These are phyloP conservation scores for Globisporangium splendens DNA, from an alignment of 352 stramenopile species.

Conservation along the genomic window DNA sequence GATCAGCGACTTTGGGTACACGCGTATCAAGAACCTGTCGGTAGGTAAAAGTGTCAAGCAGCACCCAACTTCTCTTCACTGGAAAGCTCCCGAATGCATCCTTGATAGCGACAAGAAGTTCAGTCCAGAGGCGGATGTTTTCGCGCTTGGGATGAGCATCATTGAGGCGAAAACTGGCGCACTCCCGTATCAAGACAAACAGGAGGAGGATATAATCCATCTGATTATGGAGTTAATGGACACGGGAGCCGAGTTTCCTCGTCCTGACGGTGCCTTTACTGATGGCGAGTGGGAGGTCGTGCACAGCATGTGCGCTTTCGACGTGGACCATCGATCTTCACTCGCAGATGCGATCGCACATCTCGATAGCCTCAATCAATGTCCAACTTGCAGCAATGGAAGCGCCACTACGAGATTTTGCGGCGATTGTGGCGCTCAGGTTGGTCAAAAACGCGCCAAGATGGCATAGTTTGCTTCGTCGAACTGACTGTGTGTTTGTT, in stretches of 20 bases:
- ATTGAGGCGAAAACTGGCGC: slow-evolving; percentile 19
- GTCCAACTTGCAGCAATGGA: no score
- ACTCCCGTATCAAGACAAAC: slow-evolving; percentile 17
- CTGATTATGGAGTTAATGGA: background rate
- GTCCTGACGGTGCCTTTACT: background rate
- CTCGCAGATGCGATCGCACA: background rate
- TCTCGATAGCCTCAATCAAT: background rate
- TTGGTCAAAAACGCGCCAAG: no score
- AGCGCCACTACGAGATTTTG: no score
- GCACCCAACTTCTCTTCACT: slow-evolving; percentile 22
- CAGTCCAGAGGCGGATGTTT: slow-evolving; percentile 3
- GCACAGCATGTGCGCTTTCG: background rate
- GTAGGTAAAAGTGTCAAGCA: slow-evolving; percentile 24
- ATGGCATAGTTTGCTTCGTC: no score
- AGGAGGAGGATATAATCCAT: slow-evolving; percentile 13
- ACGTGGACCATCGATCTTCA: background rate
- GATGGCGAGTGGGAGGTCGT: background rate
- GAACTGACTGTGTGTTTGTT: no score
- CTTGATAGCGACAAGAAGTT: slow-evolving; percentile 11
- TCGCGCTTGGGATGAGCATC: slow-evolving; percentile 23
- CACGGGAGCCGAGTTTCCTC: background rate
- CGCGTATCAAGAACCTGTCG: slow-evolving; percentile 14
- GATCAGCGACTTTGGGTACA: slow-evolving; percentile 40
- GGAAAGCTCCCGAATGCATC: slow-evolving; percentile 35
- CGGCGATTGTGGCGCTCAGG: no score